These are phyloP conservation scores for Ophiocordyceps australis DNA, from an alignment of 2,329 filamentous ascomycete genomes.

Conservation along the genomic window DNA sequence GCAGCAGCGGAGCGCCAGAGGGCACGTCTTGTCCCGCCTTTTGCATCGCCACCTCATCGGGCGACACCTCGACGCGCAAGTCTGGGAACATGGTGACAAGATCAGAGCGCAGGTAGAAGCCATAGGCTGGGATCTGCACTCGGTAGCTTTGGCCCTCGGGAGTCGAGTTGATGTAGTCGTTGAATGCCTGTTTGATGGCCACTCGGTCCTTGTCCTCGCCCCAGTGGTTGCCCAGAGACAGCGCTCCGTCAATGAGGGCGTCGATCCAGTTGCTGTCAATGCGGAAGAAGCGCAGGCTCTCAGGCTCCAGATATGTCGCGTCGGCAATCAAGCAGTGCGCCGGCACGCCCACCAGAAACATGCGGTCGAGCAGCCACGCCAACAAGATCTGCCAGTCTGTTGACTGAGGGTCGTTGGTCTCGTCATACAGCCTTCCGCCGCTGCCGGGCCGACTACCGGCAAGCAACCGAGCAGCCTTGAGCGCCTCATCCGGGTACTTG, in stretches of 20 bases:
- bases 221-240: constrained; percentile 20
- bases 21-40: not conserved
- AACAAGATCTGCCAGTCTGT: constrained; percentile 19
- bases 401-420: constrained; percentile 11
- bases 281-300: constrained; percentile 23
- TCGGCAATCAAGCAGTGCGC: constrained; percentile 21
- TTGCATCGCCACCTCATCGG: not conserved
- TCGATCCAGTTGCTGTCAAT: constrained; percentile 24
- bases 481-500: constrained; percentile 1
- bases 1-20: constrained; percentile 7
- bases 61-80: constrained; percentile 9
- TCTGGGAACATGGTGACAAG: constrained; percentile 18
- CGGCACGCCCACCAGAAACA: constrained; percentile 18
- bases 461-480: not conserved
- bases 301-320: constrained; percentile 12
- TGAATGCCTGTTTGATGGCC: constrained; percentile 10
- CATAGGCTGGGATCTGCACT: constrained; percentile 16
- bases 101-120: constrained; percentile 18
- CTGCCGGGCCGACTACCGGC: not conserved
- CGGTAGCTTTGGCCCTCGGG: constrained; percentile 3
- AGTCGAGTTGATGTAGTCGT: constrained; percentile 9
- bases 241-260: constrained; percentile 22
- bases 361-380: constrained; percentile 15
- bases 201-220: constrained; percentile 10
- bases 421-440: constrained; percentile 3